Evolutionary conservation across 2,329 filamentous ascomycete species (phyloP), one percentile per base, ranked within the genome.

Genomic region (Aspergillus brasiliensis): DNA sequence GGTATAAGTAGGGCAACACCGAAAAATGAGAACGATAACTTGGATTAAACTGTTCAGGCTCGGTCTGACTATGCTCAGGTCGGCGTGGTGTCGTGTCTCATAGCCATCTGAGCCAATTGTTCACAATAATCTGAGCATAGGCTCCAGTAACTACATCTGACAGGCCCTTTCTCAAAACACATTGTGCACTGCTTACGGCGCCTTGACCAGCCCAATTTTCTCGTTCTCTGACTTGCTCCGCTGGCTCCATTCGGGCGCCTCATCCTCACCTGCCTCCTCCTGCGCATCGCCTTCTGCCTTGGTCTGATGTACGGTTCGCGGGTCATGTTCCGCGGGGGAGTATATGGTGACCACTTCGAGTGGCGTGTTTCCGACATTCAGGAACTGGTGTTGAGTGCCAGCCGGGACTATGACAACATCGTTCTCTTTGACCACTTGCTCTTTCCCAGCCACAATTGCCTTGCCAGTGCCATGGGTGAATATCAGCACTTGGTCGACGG

Each of bases 371-470:
- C 86, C 86, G 2, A 79, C 85, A 59, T 88, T 88, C 52, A 88
- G 76, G 70, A 89, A 88, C 68, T 88, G 86, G 69, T 88, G 86
- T 71, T 86, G 84, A 2, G 86, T 88, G 0, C 86, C 86, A 0
- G 86, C 87, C 0, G 87, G 86, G 2, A 89, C 86, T 52, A 88
- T 80, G 23, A 88, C 82, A 15, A 87, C 73, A 72, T 86, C 79
- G 56, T 83, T 82, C 5, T 84, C 83, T 55, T 80, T 81, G 59
- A 87, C 76, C 25, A 77, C 73, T 58, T 87, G 84, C 55, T 87
- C 83, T 56, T 83, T 83, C 1, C 84, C 85, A 15, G 80, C 82
- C 4, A 88, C 81, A 2, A 83, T 86, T 1, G 85, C 86, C 25
- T 83, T 82, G 0, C 83, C 85, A 10, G 74, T 77, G 11, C 86